Conservation (phyloP, 257 asterid species). For the Scutellaria minor region DNA sequence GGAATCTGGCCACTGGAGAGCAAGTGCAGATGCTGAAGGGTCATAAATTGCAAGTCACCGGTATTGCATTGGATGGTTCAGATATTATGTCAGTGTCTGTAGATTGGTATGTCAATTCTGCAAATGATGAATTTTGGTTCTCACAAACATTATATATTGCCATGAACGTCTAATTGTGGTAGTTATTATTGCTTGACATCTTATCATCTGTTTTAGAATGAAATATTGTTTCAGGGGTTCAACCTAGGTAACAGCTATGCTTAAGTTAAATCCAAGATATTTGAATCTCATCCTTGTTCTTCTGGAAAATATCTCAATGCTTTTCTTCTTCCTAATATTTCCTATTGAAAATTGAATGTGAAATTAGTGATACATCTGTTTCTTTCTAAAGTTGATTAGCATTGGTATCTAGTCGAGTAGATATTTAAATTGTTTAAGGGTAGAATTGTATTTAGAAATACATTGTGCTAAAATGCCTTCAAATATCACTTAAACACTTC, state of each 20-base stretch:
- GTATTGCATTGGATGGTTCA: conserved; percentile 76
- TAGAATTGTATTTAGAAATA: background rate
- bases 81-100: conserved; percentile 82
- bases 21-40: conserved; percentile 69
- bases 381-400: background rate
- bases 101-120: conserved; percentile 67
- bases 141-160: conserved; percentile 11
- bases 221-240: background rate
- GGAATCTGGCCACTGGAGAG: conserved; percentile 93
- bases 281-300: conserved; percentile 1
- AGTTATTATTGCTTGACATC: conserved; percentile 8
- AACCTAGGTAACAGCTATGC: background rate
- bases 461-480: background rate
- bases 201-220: conserved; percentile 1
- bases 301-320: background rate
- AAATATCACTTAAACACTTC: background rate
- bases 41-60: conserved; percentile 83
- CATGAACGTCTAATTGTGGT: background rate
- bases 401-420: background rate
- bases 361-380: background rate
- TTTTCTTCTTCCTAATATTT: background rate
- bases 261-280: background rate
- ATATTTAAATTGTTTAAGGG: background rate
- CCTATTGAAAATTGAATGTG: background rate
- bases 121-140: conserved; percentile 27